Conservation (phyloP, 345 rosid genomes). For the Eucalyptus melliodora region DNA sequence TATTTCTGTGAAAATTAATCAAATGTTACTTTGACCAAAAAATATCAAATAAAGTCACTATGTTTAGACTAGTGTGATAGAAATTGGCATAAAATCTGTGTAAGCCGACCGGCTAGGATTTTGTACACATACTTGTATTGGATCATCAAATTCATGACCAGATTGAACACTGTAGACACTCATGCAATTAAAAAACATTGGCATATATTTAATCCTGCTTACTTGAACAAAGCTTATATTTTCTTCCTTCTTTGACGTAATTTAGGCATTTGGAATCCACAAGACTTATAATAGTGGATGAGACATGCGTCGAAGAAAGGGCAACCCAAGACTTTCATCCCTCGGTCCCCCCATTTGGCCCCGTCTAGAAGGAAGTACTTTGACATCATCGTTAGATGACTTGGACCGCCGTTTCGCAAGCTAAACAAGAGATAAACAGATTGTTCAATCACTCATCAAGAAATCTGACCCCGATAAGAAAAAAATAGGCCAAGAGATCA, state of each 20-base stretch:
- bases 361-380: not conserved
- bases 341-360: not conserved
- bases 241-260: not conserved
- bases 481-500: not conserved
- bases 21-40: too few species aligned
- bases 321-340: not conserved
- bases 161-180: not conserved
- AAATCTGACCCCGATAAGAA: not conserved
- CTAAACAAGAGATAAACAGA: not conserved
- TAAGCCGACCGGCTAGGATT: accelerated
- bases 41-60: too few species aligned
- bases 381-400: not conserved
- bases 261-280: not conserved
- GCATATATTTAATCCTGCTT: not conserved
- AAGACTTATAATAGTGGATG: not conserved
- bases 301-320: not conserved
- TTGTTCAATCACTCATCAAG: not conserved
- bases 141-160: too few species aligned
- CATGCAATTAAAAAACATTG: not conserved
- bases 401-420: not conserved
- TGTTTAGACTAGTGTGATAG: too few species aligned
- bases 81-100: too few species aligned
- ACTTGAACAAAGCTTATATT: not conserved
- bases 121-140: too few species aligned
- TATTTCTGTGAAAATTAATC: too few species aligned